Percentiles rank a stretch among this genome's conserved stretches.
Conservation (phyloP, 83 land plant species). For the Thuja plicata region DNA sequence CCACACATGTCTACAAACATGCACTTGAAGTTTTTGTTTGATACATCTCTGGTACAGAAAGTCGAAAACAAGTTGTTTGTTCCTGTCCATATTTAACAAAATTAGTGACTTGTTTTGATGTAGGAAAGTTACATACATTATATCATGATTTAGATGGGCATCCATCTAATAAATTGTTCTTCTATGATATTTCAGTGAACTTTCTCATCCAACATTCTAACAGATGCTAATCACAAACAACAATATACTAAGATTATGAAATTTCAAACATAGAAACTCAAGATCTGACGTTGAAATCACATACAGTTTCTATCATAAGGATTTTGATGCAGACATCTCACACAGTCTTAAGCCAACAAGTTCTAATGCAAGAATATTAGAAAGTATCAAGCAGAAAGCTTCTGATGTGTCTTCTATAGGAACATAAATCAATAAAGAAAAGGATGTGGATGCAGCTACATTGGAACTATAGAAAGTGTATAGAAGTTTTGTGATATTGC, state of each 20-base stretch:
- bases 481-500: too few relatives aligned
- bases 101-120: not conserved
- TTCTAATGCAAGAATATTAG: not conserved
- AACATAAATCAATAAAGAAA: not conserved
- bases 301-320: not conserved
- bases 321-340: not conserved
- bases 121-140: not conserved
- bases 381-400: not conserved
- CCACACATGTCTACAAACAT: too few relatives aligned
- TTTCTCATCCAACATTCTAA: not conserved
- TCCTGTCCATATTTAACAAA: not conserved
- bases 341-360: not conserved
- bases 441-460: slow-evolving; percentile 46
- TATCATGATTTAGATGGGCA: not conserved
- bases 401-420: not conserved
- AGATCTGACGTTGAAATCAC: not conserved
- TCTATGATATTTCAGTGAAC: not conserved
- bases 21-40: not conserved
- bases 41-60: not conserved
- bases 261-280: not conserved
- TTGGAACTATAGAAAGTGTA: slow-evolving; percentile 63
- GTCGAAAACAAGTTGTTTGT: not conserved
- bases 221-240: not conserved
- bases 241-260: not conserved
- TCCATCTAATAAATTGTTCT: not conserved